phyloP scores from a whole-genome alignment of 2,329 filamentous ascomycete genomes.

The Alternaria burnsii region DNA sequence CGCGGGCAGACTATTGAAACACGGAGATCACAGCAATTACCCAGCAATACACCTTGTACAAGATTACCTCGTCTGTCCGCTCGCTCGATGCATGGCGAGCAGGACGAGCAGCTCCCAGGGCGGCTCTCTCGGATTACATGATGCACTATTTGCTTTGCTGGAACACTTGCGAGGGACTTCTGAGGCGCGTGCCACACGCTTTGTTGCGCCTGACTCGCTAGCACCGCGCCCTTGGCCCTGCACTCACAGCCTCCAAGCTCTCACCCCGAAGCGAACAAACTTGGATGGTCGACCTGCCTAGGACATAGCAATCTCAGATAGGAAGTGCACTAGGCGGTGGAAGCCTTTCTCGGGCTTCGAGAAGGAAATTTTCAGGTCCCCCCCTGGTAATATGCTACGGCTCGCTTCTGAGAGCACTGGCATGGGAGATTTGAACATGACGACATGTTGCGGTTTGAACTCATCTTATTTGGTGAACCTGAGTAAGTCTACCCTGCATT shows the following conservation, averaged over 20 bases:
- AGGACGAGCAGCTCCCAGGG: neutral
- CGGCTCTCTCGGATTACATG: slow-evolving; percentile 3
- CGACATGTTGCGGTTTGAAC: slow-evolving; percentile 22
- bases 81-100: neutral
- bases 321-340: slow-evolving; percentile 13
- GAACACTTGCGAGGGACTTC: slow-evolving; percentile 8
- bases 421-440: slow-evolving; percentile 28
- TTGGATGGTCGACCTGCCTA: neutral
- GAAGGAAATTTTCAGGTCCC: slow-evolving; percentile 5
- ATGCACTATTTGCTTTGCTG: slow-evolving; percentile 20
- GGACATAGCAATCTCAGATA: slow-evolving; percentile 9
- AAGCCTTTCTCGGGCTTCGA: slow-evolving; percentile 13
- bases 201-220: slow-evolving; percentile 32
- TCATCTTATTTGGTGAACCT: slow-evolving; percentile 25
- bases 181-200: slow-evolving; percentile 18
- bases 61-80: neutral
- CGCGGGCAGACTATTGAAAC: neutral
- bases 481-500: slow-evolving; percentile 19
- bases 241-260: slow-evolving; percentile 1
- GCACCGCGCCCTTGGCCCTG: slow-evolving; percentile 15
- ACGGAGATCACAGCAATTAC: neutral
- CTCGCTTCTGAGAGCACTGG: slow-evolving; percentile 14
- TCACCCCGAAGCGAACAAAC: slow-evolving; percentile 12
- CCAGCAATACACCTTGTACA: neutral
- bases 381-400: slow-evolving; percentile 19